Evolutionary conservation across 73 alveolate species (phyloP).

Genomic region (Effrenium voratum): DNA sequence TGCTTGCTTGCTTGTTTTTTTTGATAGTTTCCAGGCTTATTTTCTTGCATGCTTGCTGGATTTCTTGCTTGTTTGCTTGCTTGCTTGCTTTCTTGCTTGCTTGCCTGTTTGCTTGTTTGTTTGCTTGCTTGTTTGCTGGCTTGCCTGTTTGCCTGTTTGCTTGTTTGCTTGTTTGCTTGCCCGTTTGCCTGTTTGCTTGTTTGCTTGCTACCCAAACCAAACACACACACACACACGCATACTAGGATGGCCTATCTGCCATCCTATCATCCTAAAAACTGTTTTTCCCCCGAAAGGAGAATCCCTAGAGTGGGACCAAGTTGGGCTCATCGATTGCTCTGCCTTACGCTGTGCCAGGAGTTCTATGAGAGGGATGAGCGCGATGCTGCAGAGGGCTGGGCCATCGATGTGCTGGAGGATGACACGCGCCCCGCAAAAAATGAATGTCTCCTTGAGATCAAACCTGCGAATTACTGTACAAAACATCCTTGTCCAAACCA

Average conservation of each 20-base stretch:
- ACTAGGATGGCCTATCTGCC: not conserved
- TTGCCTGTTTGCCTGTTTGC: not conserved
- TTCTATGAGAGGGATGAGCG: slow-evolving; percentile 75
- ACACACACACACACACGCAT: not conserved
- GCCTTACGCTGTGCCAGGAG: not conserved
- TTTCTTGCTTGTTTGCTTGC: too few species aligned
- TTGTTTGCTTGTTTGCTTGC: not conserved
- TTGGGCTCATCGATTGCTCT: too few species aligned
- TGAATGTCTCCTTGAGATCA: not conserved
- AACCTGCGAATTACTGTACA: too few species aligned
- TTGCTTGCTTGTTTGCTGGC: not conserved
- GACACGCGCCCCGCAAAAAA: slow-evolving; percentile 7
- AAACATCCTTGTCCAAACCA: too few species aligned
- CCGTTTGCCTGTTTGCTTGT: not conserved
- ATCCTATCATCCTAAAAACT: too few species aligned
- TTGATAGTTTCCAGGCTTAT: too few species aligned
- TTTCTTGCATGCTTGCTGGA: too few species aligned
- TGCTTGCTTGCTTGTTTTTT: too few species aligned
- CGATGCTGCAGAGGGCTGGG: slow-evolving; percentile 88
- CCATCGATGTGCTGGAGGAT: slow-evolving; percentile 62
- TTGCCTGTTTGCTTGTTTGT: not conserved
- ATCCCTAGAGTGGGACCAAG: too few species aligned
- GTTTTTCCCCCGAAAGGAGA: too few species aligned
- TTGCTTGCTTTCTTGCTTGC: not conserved
- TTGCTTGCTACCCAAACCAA: not conserved